Percentiles rank a stretch among this genome's conserved stretches.
Conservation (phyloP, 352 stramenopile species). For the Phytophthora europaea region DNA sequence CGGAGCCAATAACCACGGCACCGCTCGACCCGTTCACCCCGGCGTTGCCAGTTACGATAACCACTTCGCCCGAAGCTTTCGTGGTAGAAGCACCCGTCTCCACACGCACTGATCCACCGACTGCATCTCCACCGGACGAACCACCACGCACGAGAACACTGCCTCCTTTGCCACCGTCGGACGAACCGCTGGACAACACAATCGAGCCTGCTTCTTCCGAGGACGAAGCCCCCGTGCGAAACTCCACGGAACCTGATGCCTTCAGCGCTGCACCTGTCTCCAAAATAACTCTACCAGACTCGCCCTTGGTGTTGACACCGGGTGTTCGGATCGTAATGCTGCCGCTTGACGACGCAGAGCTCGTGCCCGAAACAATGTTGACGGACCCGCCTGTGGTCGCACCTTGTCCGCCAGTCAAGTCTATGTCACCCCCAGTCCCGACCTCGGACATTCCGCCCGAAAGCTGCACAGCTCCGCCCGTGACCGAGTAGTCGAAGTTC, state of each 20-base stretch:
- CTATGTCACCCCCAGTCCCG: conserved; percentile 72
- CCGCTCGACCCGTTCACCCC: conserved; percentile 56
- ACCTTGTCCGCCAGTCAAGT: conserved; percentile 53
- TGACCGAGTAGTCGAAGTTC: conserved; percentile 81
- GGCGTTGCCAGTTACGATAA: conserved; percentile 49
- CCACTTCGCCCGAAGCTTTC: conserved; percentile 57
- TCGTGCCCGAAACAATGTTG: conserved; percentile 51
- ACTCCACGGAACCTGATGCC: conserved; percentile 48
- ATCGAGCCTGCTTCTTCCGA: conserved; percentile 42
- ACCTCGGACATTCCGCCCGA: conserved; percentile 68
- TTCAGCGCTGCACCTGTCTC: conserved; percentile 36
- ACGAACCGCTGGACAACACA: conserved; percentile 46
- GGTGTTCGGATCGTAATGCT: conserved; percentile 53
- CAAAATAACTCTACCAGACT: conserved; percentile 45
- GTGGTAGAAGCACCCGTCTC: conserved; percentile 49
- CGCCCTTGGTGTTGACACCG: conserved; percentile 15
- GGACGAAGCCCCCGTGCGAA: conserved; percentile 52
- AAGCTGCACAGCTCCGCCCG: conserved; percentile 76
- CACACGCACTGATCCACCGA: conserved; percentile 60
- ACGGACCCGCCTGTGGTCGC: conserved; percentile 64
- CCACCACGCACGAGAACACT: conserved; percentile 44
- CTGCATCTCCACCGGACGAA: conserved; percentile 41
- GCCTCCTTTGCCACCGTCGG: conserved; percentile 42
- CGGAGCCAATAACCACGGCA: conserved; percentile 57
- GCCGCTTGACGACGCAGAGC: conserved; percentile 56